phyloP scores from a whole-genome alignment of 805 yeast genomes.

The Hanseniaspora vineae region DNA sequence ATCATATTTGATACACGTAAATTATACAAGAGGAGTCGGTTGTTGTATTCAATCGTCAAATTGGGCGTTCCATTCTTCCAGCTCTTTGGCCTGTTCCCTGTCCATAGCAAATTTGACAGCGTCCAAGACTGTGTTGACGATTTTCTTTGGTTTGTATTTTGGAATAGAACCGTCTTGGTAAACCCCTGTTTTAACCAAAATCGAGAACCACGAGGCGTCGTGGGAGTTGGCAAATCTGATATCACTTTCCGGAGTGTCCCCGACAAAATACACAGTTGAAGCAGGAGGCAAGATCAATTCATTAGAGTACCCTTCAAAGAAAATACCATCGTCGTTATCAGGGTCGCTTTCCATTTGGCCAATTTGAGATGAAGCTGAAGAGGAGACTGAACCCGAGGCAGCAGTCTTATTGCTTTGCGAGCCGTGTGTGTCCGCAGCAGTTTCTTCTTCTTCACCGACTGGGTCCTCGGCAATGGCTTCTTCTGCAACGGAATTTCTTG shows the following conservation, averaged over 20 bases:
- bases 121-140: constrained; percentile 61
- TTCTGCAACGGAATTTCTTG: constrained; percentile 11
- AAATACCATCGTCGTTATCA: constrained; percentile 13
- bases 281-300: constrained; percentile 55
- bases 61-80: constrained; percentile 56
- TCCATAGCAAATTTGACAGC: constrained; percentile 78
- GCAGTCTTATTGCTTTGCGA: no score
- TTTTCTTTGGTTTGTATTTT: constrained; percentile 64
- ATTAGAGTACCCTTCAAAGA: constrained; percentile 6
- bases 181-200: constrained; percentile 78
- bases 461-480: not conserved
- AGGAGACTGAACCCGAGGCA: no score
- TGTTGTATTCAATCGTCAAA: constrained; percentile 20
- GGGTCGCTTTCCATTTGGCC: constrained; percentile 14
- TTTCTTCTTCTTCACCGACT: not conserved
- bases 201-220: constrained; percentile 75
- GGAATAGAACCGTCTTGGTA: constrained; percentile 72
- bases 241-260: constrained; percentile 84
- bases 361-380: no score
- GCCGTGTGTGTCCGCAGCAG: not conserved
- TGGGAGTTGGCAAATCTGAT: constrained; percentile 80
- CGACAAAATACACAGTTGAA: constrained; percentile 76
- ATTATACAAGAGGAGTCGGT: no score
- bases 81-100: constrained; percentile 61
- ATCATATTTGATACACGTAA: no score